Evolutionary conservation across 2,329 filamentous ascomycete species (phyloP).

Genomic region (Cladorrhinum sp.): DNA sequence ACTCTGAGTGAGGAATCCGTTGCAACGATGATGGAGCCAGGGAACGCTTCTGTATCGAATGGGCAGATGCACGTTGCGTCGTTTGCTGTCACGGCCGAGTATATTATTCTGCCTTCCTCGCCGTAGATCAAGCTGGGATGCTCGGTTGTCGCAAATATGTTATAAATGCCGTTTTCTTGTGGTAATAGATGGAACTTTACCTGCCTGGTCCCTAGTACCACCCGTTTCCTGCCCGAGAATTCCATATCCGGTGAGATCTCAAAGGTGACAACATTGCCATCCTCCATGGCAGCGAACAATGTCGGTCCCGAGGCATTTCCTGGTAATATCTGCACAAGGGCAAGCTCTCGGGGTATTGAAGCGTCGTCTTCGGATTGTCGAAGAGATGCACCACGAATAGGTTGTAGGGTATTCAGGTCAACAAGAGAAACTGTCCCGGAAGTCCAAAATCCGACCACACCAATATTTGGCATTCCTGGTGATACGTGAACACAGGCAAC

Average conservation of each 20-base stretch:
- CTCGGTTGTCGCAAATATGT: slow-evolving; percentile 90
- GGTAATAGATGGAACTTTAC: slow-evolving; percentile 78
- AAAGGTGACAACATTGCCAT: slow-evolving; percentile 86
- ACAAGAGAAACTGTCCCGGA: slow-evolving; percentile 76
- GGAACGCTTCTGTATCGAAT: slow-evolving; percentile 79
- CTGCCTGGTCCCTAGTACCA: slow-evolving; percentile 81
- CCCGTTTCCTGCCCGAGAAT: slow-evolving; percentile 72
- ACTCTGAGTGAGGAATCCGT: slow-evolving; percentile 75
- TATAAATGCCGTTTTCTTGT: slow-evolving; percentile 63
- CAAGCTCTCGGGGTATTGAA: slow-evolving; percentile 79
- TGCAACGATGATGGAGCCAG: slow-evolving; percentile 76
- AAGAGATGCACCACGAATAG: slow-evolving; percentile 59
- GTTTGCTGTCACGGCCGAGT: slow-evolving; percentile 89
- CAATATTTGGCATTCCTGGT: slow-evolving; percentile 58
- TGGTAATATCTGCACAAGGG: slow-evolving; percentile 74
- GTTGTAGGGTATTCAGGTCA: slow-evolving; percentile 62
- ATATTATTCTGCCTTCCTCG: slow-evolving; percentile 81
- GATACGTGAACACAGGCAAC: slow-evolving; percentile 82
- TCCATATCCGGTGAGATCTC: slow-evolving; percentile 62
- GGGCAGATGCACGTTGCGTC: slow-evolving; percentile 77
- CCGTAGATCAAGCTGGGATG: slow-evolving; percentile 93
- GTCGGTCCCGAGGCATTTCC: slow-evolving; percentile 59
- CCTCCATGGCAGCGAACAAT: slow-evolving; percentile 85
- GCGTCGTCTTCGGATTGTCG: slow-evolving; percentile 61
- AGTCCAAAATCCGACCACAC: slow-evolving; percentile 84